Conservation (phyloP, 805 yeast species). For the Kodamaea restingae region DNA sequence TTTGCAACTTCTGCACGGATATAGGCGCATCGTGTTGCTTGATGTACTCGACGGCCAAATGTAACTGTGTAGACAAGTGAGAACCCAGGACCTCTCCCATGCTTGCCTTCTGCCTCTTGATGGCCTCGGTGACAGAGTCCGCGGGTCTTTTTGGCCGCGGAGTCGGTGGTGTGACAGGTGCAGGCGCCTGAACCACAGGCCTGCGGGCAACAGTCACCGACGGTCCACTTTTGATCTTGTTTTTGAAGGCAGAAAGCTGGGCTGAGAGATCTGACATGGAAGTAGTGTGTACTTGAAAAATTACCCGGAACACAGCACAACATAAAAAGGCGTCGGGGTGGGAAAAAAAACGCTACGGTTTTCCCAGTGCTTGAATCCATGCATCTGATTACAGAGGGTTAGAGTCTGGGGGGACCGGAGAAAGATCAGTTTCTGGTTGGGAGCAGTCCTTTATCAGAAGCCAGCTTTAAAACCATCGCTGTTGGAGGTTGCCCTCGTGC, state of each 20-base stretch:
- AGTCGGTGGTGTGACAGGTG: slow-evolving; percentile 6
- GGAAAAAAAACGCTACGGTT: neutral
- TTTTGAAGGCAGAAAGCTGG: slow-evolving; percentile 44
- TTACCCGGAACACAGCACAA: slow-evolving; percentile 5
- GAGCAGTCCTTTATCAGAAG: slow-evolving; percentile 13
- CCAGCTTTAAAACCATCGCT: slow-evolving; percentile 98
- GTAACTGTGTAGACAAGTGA: slow-evolving; percentile 80
- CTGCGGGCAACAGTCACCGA: slow-evolving; percentile 34
- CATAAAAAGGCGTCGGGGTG: neutral
- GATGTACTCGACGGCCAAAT: slow-evolving; percentile 87
- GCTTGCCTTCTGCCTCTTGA: slow-evolving; percentile 31
- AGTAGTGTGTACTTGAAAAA: neutral
- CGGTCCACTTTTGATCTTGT: slow-evolving; percentile 43
- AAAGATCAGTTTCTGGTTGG: slow-evolving; percentile 15
- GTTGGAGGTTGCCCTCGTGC: slow-evolving; percentile 83
- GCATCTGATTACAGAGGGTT: slow-evolving; percentile 1
- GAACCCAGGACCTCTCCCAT: slow-evolving; percentile 38
- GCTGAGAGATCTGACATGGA: slow-evolving; percentile 38
- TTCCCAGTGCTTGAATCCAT: neutral
- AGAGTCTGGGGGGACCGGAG: slow-evolving; percentile 16
- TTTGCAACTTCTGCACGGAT: slow-evolving; percentile 57
- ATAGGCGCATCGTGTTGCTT: slow-evolving; percentile 72
- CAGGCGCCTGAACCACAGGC: slow-evolving; percentile 13
- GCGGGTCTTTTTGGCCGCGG: slow-evolving; percentile 9
- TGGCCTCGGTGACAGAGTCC: slow-evolving; percentile 30